Conservation (phyloP, 768 basidiomycete genomes). For the Wakefieldia striispora region DNA sequence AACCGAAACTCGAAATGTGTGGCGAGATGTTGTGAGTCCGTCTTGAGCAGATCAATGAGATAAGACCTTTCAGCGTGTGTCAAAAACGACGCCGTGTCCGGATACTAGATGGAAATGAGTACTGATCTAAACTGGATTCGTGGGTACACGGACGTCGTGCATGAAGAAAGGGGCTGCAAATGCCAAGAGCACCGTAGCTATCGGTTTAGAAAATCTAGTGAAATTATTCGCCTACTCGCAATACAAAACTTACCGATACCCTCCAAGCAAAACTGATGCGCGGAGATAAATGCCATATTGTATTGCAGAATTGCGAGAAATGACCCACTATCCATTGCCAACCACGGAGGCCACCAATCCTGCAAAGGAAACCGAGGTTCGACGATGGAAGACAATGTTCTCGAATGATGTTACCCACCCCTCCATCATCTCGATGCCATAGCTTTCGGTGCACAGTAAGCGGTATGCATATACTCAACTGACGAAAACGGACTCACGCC, state of each 20-base stretch:
- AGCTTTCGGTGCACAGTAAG: constrained; percentile 30
- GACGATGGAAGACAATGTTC: neutral
- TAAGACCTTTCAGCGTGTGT: constrained; percentile 40
- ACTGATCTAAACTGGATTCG: neutral
- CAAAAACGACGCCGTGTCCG: constrained; percentile 52
- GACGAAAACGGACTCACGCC: constrained; percentile 35
- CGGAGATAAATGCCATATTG: constrained; percentile 1
- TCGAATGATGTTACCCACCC: constrained; percentile 29
- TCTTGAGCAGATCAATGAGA: constrained; percentile 40
- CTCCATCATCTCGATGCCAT: constrained; percentile 27
- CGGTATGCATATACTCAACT: neutral
- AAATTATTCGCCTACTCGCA: neutral
- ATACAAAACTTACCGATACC: constrained; percentile 13
- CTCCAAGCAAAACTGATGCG: constrained; percentile 30
- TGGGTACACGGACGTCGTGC: constrained; percentile 40
- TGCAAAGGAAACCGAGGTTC: constrained; percentile 1
- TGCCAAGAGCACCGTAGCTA: constrained; percentile 18
- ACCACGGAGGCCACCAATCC: constrained; percentile 30
- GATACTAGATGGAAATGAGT: constrained; percentile 35
- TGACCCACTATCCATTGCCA: too few species aligned
- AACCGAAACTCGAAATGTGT: constrained; percentile 44
- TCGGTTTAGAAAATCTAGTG: neutral
- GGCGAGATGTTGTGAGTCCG: constrained; percentile 41
- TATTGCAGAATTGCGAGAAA: too few species aligned
- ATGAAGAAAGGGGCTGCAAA: constrained; percentile 42